Percentiles rank a stretch among this genome's conserved stretches.
phyloP scores from a whole-genome alignment of 2,329 filamentous ascomycete species.

The Paecilomyces variotii region DNA sequence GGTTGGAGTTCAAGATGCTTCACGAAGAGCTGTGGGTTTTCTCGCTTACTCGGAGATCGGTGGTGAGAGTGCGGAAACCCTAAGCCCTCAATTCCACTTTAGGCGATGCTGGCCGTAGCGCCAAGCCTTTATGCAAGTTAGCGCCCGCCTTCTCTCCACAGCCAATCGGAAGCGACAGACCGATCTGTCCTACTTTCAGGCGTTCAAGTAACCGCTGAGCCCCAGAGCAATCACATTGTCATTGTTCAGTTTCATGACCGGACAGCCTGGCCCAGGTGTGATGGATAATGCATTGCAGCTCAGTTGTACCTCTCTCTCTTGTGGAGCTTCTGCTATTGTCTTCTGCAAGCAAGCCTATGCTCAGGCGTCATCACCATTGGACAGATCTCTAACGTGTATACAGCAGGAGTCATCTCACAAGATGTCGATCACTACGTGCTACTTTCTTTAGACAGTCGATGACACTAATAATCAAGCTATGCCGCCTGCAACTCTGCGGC shows the following conservation, averaged over 20 bases:
- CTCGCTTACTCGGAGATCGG: conserved; percentile 31
- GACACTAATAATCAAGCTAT: not conserved
- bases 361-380: not conserved
- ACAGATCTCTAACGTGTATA: not conserved
- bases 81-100: conserved; percentile 27
- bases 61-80: conserved; percentile 24
- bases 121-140: not conserved
- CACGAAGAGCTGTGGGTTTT: conserved; percentile 32
- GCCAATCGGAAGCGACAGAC: conserved; percentile 1
- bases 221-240: not conserved
- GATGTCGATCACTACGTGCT: not conserved
- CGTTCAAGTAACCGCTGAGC: not conserved
- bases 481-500: not conserved
- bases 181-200: not conserved
- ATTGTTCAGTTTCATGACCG: not conserved
- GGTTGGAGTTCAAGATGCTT: conserved; percentile 28
- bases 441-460: not conserved
- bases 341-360: not conserved
- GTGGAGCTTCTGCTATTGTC: not conserved
- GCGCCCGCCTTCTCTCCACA: conserved; percentile 1
- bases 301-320: not conserved
- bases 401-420: not conserved
- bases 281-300: not conserved
- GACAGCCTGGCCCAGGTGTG: not conserved
- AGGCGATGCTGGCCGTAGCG: conserved; percentile 1